phyloP scores from a whole-genome alignment of 192 early-diverging fungal genomes.

The Geosiphon pyriformis region DNA sequence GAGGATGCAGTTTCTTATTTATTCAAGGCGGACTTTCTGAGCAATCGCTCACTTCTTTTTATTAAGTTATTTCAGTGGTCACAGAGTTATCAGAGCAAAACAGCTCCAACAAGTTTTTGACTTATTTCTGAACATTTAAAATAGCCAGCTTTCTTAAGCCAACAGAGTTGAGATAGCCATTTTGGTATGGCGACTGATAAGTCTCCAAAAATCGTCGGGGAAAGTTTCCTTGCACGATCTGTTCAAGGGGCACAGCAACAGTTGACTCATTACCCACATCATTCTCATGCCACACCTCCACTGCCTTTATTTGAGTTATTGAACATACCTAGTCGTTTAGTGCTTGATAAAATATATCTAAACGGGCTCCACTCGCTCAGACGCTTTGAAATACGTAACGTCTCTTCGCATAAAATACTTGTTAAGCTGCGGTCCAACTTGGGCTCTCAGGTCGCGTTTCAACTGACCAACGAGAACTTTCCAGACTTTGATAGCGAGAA shows the following conservation, averaged over 20 bases:
- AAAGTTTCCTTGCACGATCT: neutral
- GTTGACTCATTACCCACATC: neutral
- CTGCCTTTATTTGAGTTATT: slow-evolving; percentile 47
- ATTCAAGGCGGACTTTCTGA: neutral
- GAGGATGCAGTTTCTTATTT: slow-evolving; percentile 18
- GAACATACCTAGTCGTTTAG: slow-evolving; percentile 52
- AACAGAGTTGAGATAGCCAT: neutral
- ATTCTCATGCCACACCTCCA: slow-evolving; percentile 6
- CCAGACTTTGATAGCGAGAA: slow-evolving; percentile 49
- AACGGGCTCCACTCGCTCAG: slow-evolving; percentile 78
- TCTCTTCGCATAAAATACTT: slow-evolving; percentile 46
- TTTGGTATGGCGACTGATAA: neutral
- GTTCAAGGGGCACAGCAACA: neutral
- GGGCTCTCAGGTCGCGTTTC: slow-evolving; percentile 75
- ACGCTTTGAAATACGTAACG: slow-evolving; percentile 67
- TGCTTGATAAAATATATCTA: slow-evolving; percentile 74
- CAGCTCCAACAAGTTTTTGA: no score
- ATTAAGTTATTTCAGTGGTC: no score
- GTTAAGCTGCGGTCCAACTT: slow-evolving; percentile 79
- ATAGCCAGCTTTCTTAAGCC: neutral
- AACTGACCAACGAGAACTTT: slow-evolving; percentile 81
- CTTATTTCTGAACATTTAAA: neutral
- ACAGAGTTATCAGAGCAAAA: no score
- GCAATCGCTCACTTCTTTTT: slow-evolving; percentile 4
- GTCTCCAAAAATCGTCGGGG: neutral